Evolutionary conservation across 2,329 filamentous ascomycete species (phyloP).

Genomic region (Exserohilum turcica): DNA sequence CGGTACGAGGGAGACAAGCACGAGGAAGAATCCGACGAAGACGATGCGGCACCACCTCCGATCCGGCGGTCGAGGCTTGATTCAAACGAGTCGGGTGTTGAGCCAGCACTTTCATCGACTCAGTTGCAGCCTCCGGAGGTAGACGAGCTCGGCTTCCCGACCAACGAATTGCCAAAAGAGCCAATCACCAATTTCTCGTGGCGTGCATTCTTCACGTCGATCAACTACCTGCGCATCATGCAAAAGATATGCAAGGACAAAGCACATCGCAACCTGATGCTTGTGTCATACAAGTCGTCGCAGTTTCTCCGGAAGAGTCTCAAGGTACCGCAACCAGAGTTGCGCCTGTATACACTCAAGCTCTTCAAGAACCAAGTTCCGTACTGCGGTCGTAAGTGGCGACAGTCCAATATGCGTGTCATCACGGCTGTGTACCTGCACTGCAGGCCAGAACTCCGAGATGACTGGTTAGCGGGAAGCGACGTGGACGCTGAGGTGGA

Average conservation of each 20-base stretch:
- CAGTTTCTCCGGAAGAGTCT: slow-evolving; percentile 90
- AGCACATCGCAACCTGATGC: slow-evolving; percentile 88
- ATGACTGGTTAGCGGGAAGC: slow-evolving; percentile 91
- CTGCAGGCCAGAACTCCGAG: slow-evolving; percentile 86
- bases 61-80: slow-evolving; percentile 63
- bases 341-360: slow-evolving; percentile 94
- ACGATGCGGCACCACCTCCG: slow-evolving; percentile 82
- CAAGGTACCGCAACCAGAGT: slow-evolving; percentile 83
- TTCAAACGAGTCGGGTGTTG: slow-evolving; percentile 33
- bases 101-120: slow-evolving; percentile 34
- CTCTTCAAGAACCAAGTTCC: slow-evolving; percentile 98
- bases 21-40: slow-evolving; percentile 47
- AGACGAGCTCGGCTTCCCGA: slow-evolving; percentile 85
- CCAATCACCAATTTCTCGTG: slow-evolving; percentile 90
- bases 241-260: slow-evolving; percentile 98
- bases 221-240: slow-evolving; percentile 94
- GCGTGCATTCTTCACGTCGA: slow-evolving; percentile 92
- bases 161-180: slow-evolving; percentile 69
- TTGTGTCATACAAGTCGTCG: slow-evolving; percentile 94
- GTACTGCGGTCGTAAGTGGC: slow-evolving; percentile 97
- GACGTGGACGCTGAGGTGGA: slow-evolving; percentile 95
- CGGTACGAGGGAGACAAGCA: slow-evolving; percentile 24
- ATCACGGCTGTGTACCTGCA: slow-evolving; percentile 97
- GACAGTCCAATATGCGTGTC: slow-evolving; percentile 96
- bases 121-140: slow-evolving; percentile 59